Base-by-base conservation (phyloP, 192 early-diverging fungal genomes). In the Gamsiella multidivaricata region DNA sequence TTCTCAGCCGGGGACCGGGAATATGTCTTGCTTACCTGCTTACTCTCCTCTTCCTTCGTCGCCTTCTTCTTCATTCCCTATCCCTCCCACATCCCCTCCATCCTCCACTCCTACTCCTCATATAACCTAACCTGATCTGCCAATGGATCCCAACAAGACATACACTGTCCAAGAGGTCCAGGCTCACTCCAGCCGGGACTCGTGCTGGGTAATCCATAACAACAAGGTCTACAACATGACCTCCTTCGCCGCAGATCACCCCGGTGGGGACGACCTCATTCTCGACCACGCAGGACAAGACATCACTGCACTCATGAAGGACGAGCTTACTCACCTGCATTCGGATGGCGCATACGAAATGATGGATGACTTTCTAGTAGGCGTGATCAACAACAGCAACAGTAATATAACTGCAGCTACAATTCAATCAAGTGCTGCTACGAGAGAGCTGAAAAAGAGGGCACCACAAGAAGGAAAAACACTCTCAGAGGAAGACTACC, bases 211-310 rank as follows among this genome's bases (percentile, higher is more conserved):
- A 1, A 86, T 92, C 32, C 86, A 91, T 59, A 78, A 88, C 22
- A 88, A 86, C 81, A 91, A 93, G 50, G 94, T 96, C 39, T 97
- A 93, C 80, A 92, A 96, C 85, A 70, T 96, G 49, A 92, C 95
- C 22, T 68, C 89, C 54, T 98, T 98, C 81, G 87, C 92, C 62
- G 79, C 82, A 10, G 96, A 97, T 79, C 96, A 98, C 71, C 97
- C 97, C 0, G 97, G 97, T 39, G 97, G 97, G 18, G 91, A 90
- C 29, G 96, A 98, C 32, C 81, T 91, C 34, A 85, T 98, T 32
- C 81, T 94, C 73, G 90, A 96, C 74, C 91, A 94, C 80, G 96
- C 87, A 42, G 97, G 97, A 32, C 82, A 89, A 46, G 94, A 97
- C 81, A 88, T 95, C n/a, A 89, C 91, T 0, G 79, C 79, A 29